A percentile compares a stretch with the other conserved stretches of the same genome.
phyloP scores from a whole-genome alignment of 306 rosid genomes.

The Boehmeria nivea region DNA sequence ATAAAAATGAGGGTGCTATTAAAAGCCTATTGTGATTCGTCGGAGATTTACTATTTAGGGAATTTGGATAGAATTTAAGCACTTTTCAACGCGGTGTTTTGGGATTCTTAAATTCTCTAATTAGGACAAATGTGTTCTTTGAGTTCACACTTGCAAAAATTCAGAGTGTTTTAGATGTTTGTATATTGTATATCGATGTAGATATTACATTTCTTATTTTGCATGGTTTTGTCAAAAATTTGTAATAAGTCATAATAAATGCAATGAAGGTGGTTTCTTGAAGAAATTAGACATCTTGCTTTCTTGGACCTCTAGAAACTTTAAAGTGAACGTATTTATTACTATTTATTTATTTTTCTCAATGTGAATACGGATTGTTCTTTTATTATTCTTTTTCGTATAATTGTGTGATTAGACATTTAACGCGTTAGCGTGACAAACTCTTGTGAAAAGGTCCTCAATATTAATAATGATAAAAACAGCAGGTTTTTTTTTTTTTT shows the following conservation, averaged over 20 bases:
- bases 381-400: not conserved
- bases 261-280: not conserved
- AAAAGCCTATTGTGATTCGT: no score
- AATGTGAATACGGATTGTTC: not conserved
- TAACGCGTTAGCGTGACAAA: conserved; percentile 10
- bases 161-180: no score
- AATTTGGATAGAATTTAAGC: not conserved
- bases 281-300: conserved; percentile 2
- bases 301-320: conserved; percentile 4
- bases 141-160: not conserved
- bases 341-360: no score
- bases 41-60: no score
- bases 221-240: conserved; percentile 5
- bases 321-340: no score
- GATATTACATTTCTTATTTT: not conserved
- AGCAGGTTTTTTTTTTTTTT: not conserved
- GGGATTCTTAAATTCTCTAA: not conserved
- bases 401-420: not conserved
- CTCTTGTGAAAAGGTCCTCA: conserved; percentile 1
- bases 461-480: not conserved
- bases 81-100: conserved; percentile 5
- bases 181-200: no score
- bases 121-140: not conserved
- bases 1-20: no score
- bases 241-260: conserved; percentile 2